These are phyloP conservation scores for Aquilaria sinensis DNA, from an alignment of 345 rosid species.

Conservation along the genomic window DNA sequence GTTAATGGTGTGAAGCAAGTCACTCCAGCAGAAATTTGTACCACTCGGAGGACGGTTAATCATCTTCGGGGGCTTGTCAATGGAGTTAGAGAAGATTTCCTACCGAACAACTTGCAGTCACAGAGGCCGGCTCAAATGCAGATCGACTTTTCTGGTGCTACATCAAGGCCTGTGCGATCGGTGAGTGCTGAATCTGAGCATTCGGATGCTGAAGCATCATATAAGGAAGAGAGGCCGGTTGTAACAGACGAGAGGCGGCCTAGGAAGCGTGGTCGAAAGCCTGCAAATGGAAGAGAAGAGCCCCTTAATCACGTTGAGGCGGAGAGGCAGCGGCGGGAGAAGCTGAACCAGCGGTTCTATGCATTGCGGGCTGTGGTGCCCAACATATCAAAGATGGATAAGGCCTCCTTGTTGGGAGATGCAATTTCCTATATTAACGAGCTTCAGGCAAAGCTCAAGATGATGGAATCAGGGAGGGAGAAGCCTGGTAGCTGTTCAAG, in stretches of 20 bases:
- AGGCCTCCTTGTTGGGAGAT: slow-evolving; percentile 61
- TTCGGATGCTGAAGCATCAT: slow-evolving; percentile 73
- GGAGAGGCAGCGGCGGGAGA: slow-evolving; percentile 61
- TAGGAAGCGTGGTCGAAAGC: slow-evolving; percentile 60
- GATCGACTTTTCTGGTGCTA: slow-evolving; percentile 59
- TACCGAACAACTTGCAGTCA: slow-evolving; percentile 35
- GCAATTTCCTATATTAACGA: slow-evolving; percentile 61
- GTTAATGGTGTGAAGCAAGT: slow-evolving; percentile 40
- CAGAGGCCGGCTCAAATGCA: slow-evolving; percentile 62
- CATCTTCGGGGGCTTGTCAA: slow-evolving; percentile 45
- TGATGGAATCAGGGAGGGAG: slow-evolving; percentile 53
- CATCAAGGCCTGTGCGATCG: slow-evolving; percentile 51
- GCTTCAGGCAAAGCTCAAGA: slow-evolving; percentile 50
- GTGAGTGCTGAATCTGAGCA: slow-evolving; percentile 47
- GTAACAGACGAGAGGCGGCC: slow-evolving; percentile 48
- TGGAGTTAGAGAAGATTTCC: slow-evolving; percentile 42
- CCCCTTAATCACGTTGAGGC: slow-evolving; percentile 74
- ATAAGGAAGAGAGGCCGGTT: slow-evolving; percentile 42
- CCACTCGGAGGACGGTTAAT: slow-evolving; percentile 28
- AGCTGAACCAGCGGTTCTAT: slow-evolving; percentile 60
- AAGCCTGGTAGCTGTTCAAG: slow-evolving; percentile 38
- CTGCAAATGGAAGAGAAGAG: slow-evolving; percentile 65
- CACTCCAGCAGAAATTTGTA: slow-evolving; percentile 32
- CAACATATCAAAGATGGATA: slow-evolving; percentile 71
- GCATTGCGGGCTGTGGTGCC: slow-evolving; percentile 64